Base-by-base conservation (phyloP, 208 protist genomes). In the Acanthamoeba royreba region DNA sequence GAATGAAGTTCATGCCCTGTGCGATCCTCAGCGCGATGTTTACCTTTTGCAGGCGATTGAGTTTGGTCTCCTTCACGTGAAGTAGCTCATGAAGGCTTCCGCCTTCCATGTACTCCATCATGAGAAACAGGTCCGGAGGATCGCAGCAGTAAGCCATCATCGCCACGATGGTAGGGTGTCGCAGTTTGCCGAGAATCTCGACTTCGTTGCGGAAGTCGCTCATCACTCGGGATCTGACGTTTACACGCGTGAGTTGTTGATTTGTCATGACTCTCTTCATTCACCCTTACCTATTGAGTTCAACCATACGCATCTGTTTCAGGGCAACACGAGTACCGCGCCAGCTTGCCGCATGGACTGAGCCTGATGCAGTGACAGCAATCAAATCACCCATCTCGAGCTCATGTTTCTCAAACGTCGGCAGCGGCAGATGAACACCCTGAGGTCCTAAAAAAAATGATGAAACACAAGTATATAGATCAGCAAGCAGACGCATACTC, bases 171-270 rank as follows among this genome's bases (percentile, higher is more conserved):
- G 95, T 96, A 22, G 95, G 95, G 45, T 96, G 95, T 13, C 79
- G 45, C 0, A 96, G 47, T 53, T 96, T 85, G 28, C 55, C 77
- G 40, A 96, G 46, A 53, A 96, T 96, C 47, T 92, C 95, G 2
- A 96, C 94, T 55, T 96, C 95, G n/a, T 96, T 95, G 7, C 95
- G 89, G 63, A 95, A 94, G 35, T 96, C 93, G 53, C 52, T 66
- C 81, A 96, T 79, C 38, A 81, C 69, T 33, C 69, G 69, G 19
- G 69, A 81, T 42, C 69, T 81, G n/a, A n/a, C n/a, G n/a, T n/a
- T n/a, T n/a, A n/a, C n/a, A n/a, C n/a, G n/a, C n/a, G n/a, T n/a
- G n/a, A n/a, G n/a, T n/a, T n/a, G n/a, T n/a, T n/a, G n/a, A n/a
- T n/a, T n/a, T n/a, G n/a, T n/a, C n/a, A n/a, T n/a, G n/a, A n/a